Conservation (phyloP, 2,329 filamentous ascomycete species). For the Reticulascus tulasneorum region DNA sequence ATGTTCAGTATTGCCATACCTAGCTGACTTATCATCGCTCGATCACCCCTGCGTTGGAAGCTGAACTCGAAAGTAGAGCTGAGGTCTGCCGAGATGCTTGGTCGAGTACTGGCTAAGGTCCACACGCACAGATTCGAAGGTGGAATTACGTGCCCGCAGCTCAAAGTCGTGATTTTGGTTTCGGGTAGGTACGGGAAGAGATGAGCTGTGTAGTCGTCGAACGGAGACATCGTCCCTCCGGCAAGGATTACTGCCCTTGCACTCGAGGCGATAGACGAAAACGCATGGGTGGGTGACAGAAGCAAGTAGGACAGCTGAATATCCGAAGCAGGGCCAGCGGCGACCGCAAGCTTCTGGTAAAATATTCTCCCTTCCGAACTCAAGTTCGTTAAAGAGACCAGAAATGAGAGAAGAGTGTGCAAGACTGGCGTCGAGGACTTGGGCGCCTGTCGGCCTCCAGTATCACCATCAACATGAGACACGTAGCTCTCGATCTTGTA, state of each 20-base stretch:
- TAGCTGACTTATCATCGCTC: conserved; percentile 67
- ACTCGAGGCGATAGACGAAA: conserved; percentile 79
- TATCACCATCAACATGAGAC: conserved; percentile 52
- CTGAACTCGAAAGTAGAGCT: conserved; percentile 75
- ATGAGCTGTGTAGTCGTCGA: conserved; percentile 83
- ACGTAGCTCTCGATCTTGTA: conserved; percentile 92
- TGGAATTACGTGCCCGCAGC: conserved; percentile 93
- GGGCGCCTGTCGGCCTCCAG: conserved; percentile 23
- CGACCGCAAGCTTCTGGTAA: conserved; percentile 43
- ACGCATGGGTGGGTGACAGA: conserved; percentile 86
- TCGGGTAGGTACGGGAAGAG: conserved; percentile 72
- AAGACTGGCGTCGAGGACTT: conserved; percentile 48
- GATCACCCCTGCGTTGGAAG: conserved; percentile 70
- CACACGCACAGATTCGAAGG: conserved; percentile 74
- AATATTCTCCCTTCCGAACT: conserved; percentile 67
- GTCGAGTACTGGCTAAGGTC: conserved; percentile 52
- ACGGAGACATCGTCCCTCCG: conserved; percentile 96
- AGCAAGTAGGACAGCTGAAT: conserved; percentile 78
- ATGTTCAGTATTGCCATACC: conserved; percentile 70
- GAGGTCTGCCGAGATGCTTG: conserved; percentile 20
- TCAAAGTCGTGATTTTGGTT: conserved; percentile 70
- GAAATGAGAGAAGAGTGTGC: conserved; percentile 56
- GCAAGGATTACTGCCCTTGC: conserved; percentile 86
- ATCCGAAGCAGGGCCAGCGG: conserved; percentile 28
- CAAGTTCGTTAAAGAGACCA: conserved; percentile 81